Percentiles rank a stretch among this genome's conserved stretches.
These are phyloP conservation scores for Encephalitozoon cuniculi DNA, from an alignment of 371 early-diverging fungal species.

Conservation along the genomic window DNA sequence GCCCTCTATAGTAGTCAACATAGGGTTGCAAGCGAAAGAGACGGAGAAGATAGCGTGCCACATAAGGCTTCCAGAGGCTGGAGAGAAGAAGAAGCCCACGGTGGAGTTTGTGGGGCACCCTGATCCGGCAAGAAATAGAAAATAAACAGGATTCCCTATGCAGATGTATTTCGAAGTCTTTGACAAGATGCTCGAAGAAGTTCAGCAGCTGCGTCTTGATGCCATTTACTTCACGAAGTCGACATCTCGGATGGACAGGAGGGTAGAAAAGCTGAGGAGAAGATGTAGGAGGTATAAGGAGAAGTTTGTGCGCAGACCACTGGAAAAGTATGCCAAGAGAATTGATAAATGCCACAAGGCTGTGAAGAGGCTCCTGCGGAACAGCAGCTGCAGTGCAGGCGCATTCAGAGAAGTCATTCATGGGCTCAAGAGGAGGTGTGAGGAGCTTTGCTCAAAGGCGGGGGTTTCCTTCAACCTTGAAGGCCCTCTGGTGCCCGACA, in stretches of 20 bases:
- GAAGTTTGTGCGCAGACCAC: background rate
- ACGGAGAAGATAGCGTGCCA: background rate
- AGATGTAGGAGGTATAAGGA: conserved; percentile 9
- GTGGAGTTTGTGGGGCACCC: background rate
- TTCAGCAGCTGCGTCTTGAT: conserved; percentile 50
- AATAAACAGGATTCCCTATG: background rate
- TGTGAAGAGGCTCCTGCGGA: background rate
- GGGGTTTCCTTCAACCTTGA: background rate
- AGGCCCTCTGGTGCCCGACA: background rate
- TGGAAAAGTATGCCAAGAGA: background rate
- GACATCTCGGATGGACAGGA: conserved; percentile 8
- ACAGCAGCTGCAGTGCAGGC: background rate
- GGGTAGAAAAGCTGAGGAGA: background rate
- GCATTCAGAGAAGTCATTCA: background rate
- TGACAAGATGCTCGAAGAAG: conserved; percentile 38
- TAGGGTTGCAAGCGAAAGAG: conserved; percentile 8
- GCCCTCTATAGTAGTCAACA: conserved; percentile 39
- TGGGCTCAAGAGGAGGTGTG: background rate
- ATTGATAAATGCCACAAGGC: background rate
- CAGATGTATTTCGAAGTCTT: conserved; percentile 32
- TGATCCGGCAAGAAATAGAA: background rate
- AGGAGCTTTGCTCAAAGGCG: background rate
- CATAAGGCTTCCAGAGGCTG: background rate
- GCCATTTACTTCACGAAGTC: conserved; percentile 18
- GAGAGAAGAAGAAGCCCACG: background rate